Conservation (phyloP, 2,329 filamentous ascomycete genomes). For the Ceratocystis harringtonii region DNA sequence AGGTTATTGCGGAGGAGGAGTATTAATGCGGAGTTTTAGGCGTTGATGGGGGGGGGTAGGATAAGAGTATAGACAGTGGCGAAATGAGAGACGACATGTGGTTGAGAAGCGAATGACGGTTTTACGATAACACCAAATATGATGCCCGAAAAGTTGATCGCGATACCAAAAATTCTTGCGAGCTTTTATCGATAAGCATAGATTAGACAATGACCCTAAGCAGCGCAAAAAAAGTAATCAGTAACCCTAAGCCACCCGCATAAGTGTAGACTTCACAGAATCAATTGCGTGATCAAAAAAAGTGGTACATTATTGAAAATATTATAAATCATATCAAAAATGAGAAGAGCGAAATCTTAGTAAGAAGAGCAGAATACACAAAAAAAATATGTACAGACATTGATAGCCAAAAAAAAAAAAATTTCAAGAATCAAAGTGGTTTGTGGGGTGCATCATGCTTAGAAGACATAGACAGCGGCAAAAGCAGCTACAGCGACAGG, state of each 20-base stretch:
- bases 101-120: not conserved
- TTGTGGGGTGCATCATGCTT: not conserved
- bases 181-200: slow-evolving; percentile 7
- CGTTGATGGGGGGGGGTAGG: not conserved
- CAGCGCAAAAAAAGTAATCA: too few relatives aligned
- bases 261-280: too few relatives aligned
- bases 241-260: not conserved
- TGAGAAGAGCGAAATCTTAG: not conserved
- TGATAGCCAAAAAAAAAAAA: not conserved
- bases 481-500: slow-evolving; percentile 32
- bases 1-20: not conserved
- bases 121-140: not conserved
- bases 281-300: too few relatives aligned
- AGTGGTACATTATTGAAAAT: too few relatives aligned
- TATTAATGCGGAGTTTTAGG: not conserved
- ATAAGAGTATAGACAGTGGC: not conserved
- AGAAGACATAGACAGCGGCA: slow-evolving; percentile 27
- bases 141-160: not conserved
- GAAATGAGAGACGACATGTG: not conserved
- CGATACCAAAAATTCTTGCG: not conserved
- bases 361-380: too few relatives aligned
- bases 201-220: not conserved
- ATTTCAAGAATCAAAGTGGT: not conserved
- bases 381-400: not conserved
- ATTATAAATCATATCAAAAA: not conserved